A percentile compares a stretch with the other conserved stretches of the same genome.
Conservation (phyloP, 164 flowering plant species). For the Stephania cephalantha region DNA sequence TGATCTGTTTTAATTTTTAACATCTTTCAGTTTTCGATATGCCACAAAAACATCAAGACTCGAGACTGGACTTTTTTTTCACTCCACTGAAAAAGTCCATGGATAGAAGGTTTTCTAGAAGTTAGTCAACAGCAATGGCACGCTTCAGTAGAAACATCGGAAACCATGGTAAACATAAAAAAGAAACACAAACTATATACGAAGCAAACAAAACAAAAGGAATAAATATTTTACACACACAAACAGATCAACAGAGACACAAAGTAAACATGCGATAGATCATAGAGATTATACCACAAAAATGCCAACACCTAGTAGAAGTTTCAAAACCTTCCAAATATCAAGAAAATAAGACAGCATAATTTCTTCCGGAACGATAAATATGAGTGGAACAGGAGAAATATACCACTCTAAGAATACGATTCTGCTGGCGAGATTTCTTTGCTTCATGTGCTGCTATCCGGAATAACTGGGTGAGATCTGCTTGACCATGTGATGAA, state of each 20-base stretch:
- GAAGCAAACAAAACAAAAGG: not conserved
- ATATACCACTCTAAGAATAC: slow-evolving; percentile 82
- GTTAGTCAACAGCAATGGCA: too few relatives aligned
- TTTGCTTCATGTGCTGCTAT: slow-evolving; percentile 87
- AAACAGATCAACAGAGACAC: not conserved
- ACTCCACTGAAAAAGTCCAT: too few relatives aligned
- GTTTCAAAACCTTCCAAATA: not conserved
- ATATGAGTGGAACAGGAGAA: not conserved
- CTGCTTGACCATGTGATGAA: slow-evolving; percentile 55
- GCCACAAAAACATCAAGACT: too few relatives aligned
- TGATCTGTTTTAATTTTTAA: too few relatives aligned
- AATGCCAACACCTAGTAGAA: not conserved
- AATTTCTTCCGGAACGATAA: not conserved
- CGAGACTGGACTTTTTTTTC: too few relatives aligned
- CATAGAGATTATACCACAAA: not conserved
- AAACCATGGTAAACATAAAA: not conserved
- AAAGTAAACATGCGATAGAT: too few relatives aligned
- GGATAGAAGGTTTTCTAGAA: too few relatives aligned
- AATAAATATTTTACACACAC: not conserved
- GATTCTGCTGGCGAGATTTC: slow-evolving; percentile 70
- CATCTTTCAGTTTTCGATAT: too few relatives aligned
- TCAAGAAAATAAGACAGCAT: not conserved
- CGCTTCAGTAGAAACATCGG: not conserved
- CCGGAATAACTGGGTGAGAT: slow-evolving; percentile 74
- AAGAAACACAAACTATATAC: not conserved